Evolutionary conservation across 805 yeast species (phyloP).

Genomic region (Suhomyces emberorum): DNA sequence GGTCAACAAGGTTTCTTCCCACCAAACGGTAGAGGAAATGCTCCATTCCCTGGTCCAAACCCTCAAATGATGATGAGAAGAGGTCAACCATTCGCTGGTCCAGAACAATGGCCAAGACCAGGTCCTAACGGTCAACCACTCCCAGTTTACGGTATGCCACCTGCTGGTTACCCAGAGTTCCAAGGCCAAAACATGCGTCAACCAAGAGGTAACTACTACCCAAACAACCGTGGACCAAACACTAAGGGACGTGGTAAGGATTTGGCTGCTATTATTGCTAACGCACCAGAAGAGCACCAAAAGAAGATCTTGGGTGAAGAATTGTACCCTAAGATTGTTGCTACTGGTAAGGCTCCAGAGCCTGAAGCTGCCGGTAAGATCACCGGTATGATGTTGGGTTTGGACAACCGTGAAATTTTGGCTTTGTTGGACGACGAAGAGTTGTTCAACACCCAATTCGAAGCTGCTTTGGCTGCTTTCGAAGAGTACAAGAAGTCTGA

Average conservation of each 20-base stretch:
- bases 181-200: slow-evolving; percentile 44
- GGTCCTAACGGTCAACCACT: slow-evolving; percentile 85
- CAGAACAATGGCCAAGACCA: slow-evolving; percentile 68
- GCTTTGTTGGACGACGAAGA: slow-evolving; percentile 87
- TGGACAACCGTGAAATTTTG: slow-evolving; percentile 87
- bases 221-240: slow-evolving; percentile 42
- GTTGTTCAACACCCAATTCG: slow-evolving; percentile 83
- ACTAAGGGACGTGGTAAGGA: slow-evolving; percentile 34
- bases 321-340: slow-evolving; percentile 86
- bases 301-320: slow-evolving; percentile 98
- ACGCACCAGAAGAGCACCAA: slow-evolving; percentile 82
- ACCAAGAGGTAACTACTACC: slow-evolving; percentile 58
- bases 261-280: slow-evolving; percentile 61
- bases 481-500: slow-evolving; percentile 74
- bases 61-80: slow-evolving; percentile 75
- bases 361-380: slow-evolving; percentile 97
- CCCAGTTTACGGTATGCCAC: slow-evolving; percentile 83
- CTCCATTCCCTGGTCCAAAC: slow-evolving; percentile 74
- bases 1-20: slow-evolving; percentile 82
- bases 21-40: slow-evolving; percentile 79
- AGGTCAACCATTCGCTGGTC: slow-evolving; percentile 65
- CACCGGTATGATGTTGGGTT: slow-evolving; percentile 97
- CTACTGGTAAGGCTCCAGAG: slow-evolving; percentile 82
- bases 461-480: slow-evolving; percentile 92
- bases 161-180: slow-evolving; percentile 62